Percentiles rank a stretch among this genome's conserved stretches.
phyloP scores from a whole-genome alignment of 345 rosid species.

The Syzygium aqueum region DNA sequence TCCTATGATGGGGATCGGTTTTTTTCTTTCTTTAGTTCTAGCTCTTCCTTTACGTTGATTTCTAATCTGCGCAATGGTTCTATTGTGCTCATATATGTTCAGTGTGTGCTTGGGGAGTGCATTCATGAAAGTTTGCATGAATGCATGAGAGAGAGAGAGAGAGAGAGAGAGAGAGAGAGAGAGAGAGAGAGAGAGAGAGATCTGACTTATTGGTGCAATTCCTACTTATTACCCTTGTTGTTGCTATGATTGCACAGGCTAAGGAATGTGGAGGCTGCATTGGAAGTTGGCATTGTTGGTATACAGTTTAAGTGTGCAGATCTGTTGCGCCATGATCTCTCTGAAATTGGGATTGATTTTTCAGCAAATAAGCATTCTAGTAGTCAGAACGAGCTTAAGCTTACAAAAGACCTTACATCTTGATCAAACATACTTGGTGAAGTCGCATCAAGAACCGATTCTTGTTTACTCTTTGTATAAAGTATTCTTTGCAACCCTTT shows the following conservation, averaged over 20 bases:
- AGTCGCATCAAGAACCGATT: background rate
- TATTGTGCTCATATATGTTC: background rate
- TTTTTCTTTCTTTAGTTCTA: background rate
- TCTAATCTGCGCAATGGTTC: background rate
- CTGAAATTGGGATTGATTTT: slow-evolving; percentile 33
- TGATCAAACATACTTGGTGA: background rate
- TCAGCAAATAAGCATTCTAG: slow-evolving; percentile 7
- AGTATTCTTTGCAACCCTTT: background rate
- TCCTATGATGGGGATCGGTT: background rate
- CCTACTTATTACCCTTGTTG: background rate
- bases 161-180: background rate
- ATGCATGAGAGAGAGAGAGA: background rate
- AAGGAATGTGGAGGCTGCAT: slow-evolving; percentile 64
- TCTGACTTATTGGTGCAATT: background rate
- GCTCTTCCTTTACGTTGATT: background rate
- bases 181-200: background rate
- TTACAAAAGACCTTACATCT: background rate
- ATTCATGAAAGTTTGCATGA: background rate
- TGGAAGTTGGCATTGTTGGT: slow-evolving; percentile 60
- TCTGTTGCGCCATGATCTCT: slow-evolving; percentile 40
- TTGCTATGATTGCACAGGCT: slow-evolving; percentile 25
- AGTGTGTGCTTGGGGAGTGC: background rate
- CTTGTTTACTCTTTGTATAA: background rate
- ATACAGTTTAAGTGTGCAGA: slow-evolving; percentile 55
- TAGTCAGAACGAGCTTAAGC: background rate